Evolutionary conservation across 345 rosid species (phyloP), one percentile per base, ranked within the genome.

Genomic region (Pugionium cornutum): DNA sequence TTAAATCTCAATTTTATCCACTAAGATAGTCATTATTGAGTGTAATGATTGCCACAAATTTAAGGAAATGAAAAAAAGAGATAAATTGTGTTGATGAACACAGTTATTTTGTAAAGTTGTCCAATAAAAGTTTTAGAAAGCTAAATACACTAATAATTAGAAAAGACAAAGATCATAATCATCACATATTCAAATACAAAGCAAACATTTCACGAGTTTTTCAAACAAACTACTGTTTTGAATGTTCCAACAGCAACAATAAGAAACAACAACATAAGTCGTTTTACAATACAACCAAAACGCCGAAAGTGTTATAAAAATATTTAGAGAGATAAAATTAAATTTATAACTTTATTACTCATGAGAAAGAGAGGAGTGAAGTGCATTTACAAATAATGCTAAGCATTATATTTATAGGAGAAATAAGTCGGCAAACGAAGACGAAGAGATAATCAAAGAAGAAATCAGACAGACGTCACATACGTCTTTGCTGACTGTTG

Each of bases 141-240:
- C 32, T 5, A 61, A 60, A 69, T 52, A 39, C 47, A 60, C 4
- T 7, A 36, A 29, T 2, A 48, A 47, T 5, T 3, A 47, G 45
- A 63, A 31, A 39, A 54, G 3, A 31, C 8, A 53, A 55, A 26
- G 0, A 33, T 4, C 7, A 51, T 48, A 42, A 42, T 34, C 8
- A 41, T 35, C 50, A 55, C 66, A 43, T 37, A 46, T 48, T 33
- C 27, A 48, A 40, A 54, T 0, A 47, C 32, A 72, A 44, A 45
- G 61, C 66, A 65, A 65, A 44, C 62, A 72, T 36, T 72, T 7
- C 48, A 57, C 51, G 42, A 50, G 71, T 72, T 51, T n/a, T 65
- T 43, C 26, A 58, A 65, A 72, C 61, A 65, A 72, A 35, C 43
- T 67, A 72, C 43, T 43, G 66, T 44, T 58, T 43, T n/a, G n/a